Conservation (phyloP, 1,139 yeast species). For the Meyerozyma elateridarum region DNA sequence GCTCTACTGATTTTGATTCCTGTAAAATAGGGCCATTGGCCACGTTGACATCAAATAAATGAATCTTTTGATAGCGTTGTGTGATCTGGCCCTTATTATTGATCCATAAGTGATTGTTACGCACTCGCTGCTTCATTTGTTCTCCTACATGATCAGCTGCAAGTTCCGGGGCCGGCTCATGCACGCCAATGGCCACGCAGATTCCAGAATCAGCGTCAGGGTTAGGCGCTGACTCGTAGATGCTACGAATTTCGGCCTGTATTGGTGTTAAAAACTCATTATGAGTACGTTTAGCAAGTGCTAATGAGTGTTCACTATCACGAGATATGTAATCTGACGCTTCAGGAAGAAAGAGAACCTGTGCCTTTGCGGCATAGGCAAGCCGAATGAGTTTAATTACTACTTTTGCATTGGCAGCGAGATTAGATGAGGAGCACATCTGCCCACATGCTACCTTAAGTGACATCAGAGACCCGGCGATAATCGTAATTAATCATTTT, state of each 20-base stretch:
- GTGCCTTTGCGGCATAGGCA: constrained; percentile 57
- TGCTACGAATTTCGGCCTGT: constrained; percentile 34
- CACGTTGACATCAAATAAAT: constrained; percentile 84
- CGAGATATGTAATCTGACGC: constrained; percentile 85
- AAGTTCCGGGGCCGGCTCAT: constrained; percentile 58
- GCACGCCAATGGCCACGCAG: constrained; percentile 62
- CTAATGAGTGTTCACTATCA: constrained; percentile 59
- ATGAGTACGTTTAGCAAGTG: constrained; percentile 49
- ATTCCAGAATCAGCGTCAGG: constrained; percentile 31
- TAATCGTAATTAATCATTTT: too few relatives aligned
- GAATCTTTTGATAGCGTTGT: constrained; percentile 77
- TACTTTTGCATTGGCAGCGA: constrained; percentile 52
- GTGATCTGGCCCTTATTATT: constrained; percentile 57
- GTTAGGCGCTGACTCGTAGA: not conserved
- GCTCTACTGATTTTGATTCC: constrained; percentile 78
- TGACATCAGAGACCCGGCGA: too few relatives aligned
- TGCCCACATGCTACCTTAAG: constrained; percentile 74
- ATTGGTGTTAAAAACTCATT: constrained; percentile 50
- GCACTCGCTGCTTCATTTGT: constrained; percentile 39
- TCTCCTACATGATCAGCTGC: constrained; percentile 18
- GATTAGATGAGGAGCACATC: constrained; percentile 66
- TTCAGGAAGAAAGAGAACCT: constrained; percentile 81
- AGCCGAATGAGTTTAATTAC: constrained; percentile 55
- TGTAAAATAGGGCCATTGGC: constrained; percentile 67
- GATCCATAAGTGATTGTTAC: constrained; percentile 72